phyloP scores from a whole-genome alignment of 352 stramenopile genomes.

The Phytophthora pinifolia region DNA sequence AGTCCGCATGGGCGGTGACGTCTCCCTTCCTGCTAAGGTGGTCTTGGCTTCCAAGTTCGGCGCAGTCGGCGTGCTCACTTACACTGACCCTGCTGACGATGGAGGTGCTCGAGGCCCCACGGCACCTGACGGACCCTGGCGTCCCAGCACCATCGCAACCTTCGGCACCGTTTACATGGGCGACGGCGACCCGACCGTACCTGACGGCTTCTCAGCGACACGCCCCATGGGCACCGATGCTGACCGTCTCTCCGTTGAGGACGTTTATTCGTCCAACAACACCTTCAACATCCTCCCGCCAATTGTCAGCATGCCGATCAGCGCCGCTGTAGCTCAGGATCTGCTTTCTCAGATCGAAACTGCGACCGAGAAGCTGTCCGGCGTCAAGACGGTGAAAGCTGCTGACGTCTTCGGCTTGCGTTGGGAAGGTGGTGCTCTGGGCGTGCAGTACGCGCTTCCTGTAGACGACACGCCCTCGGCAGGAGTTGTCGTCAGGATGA shows the following conservation, averaged over 20 bases:
- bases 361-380: slow-evolving; percentile 9
- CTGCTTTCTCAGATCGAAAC: slow-evolving; percentile 38
- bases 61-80: slow-evolving; percentile 68
- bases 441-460: slow-evolving; percentile 30
- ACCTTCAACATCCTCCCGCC: slow-evolving; percentile 79
- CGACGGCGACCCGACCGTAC: slow-evolving; percentile 78
- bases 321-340: slow-evolving; percentile 50
- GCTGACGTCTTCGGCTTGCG: slow-evolving; percentile 42
- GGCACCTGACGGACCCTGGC: slow-evolving; percentile 74
- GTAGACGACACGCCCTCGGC: slow-evolving; percentile 27
- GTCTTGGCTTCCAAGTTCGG: slow-evolving; percentile 61
- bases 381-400: slow-evolving; percentile 28
- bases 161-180: slow-evolving; percentile 86
- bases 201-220: slow-evolving; percentile 61
- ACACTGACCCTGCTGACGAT: slow-evolving; percentile 75
- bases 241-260: slow-evolving; percentile 72
- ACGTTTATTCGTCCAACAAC: slow-evolving; percentile 81
- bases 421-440: slow-evolving; percentile 37
- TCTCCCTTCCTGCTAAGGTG: slow-evolving; percentile 75
- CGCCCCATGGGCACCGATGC: slow-evolving; percentile 27
- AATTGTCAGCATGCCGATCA: slow-evolving; percentile 76
- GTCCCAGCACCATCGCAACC: slow-evolving; percentile 44
- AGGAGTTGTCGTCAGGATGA: slow-evolving; percentile 39
- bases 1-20: slow-evolving; percentile 62
- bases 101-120: slow-evolving; percentile 47